phyloP scores from a whole-genome alignment of 73 alveolate genomes.

The Tetrahymena malaccensis region DNA sequence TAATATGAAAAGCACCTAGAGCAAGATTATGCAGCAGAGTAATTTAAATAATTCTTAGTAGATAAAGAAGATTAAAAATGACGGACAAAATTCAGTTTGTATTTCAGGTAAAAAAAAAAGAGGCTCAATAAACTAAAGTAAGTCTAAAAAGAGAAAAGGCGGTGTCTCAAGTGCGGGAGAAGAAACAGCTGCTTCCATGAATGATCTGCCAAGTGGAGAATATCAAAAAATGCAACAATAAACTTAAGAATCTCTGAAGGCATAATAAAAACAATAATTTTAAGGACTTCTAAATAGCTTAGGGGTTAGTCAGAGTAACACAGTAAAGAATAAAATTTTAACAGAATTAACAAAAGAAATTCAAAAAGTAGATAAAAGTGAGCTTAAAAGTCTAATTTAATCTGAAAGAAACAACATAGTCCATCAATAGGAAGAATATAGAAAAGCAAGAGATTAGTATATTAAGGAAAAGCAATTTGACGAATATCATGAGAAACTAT shows the following conservation, averaged over 20 bases:
- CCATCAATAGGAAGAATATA: background rate
- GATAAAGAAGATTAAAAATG: background rate
- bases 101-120: too few species aligned
- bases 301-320: background rate
- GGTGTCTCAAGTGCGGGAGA: background rate
- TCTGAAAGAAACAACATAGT: background rate
- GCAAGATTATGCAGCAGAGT: background rate
- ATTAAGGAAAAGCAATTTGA: background rate
- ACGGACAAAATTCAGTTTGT: background rate
- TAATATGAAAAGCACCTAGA: background rate
- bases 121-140: background rate
- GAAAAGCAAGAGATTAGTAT: background rate
- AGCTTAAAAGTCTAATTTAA: background rate
- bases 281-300: background rate
- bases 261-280: background rate
- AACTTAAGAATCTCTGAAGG: background rate
- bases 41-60: background rate
- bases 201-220: background rate
- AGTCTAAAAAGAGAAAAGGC: background rate
- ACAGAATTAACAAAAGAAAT: background rate
- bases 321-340: background rate
- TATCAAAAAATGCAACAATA: background rate
- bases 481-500: background rate
- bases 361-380: background rate
- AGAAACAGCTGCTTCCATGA: background rate